Conservation (phyloP, 2,329 filamentous ascomycete genomes). For the Xylariaceae sp. region DNA sequence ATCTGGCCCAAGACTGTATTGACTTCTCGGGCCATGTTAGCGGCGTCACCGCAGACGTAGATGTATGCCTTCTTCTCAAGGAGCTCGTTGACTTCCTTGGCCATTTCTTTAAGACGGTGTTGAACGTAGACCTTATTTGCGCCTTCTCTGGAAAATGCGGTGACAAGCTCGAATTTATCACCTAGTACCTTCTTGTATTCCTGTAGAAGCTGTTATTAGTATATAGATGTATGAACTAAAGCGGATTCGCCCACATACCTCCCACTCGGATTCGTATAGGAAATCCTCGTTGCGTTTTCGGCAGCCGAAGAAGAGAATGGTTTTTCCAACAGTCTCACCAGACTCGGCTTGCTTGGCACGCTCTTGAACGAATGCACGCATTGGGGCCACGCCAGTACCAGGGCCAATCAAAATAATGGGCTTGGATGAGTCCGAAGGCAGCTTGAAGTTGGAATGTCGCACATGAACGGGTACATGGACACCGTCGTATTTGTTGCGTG, state of each 20-base stretch:
- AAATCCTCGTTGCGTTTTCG: constrained; percentile 85
- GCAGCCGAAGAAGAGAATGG: constrained; percentile 93
- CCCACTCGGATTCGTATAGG: constrained; percentile 86
- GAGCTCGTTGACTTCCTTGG: constrained; percentile 81
- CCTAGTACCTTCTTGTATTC: constrained; percentile 78
- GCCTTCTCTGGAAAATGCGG: constrained; percentile 88
- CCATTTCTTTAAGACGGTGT: constrained; percentile 79
- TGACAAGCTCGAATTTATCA: constrained; percentile 85
- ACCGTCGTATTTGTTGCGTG: constrained; percentile 94
- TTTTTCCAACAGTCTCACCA: constrained; percentile 79
- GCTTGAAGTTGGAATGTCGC: constrained; percentile 98
- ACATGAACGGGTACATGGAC: constrained; percentile 93
- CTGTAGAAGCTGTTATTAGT: constrained; percentile 45
- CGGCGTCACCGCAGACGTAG: constrained; percentile 96
- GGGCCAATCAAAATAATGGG: constrained; percentile 95
- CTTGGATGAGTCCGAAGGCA: constrained; percentile 90
- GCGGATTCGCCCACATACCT: constrained; percentile 55
- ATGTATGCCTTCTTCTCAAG: constrained; percentile 86
- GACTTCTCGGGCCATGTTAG: constrained; percentile 94
- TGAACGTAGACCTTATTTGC: constrained; percentile 94
- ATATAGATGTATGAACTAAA: not conserved
- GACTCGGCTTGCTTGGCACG: constrained; percentile 76
- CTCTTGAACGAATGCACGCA: constrained; percentile 93
- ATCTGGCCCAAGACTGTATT: constrained; percentile 84
- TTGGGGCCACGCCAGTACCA: constrained; percentile 93